Conservation (phyloP, 2,329 filamentous ascomycete genomes). For the Apiospora koreana region DNA sequence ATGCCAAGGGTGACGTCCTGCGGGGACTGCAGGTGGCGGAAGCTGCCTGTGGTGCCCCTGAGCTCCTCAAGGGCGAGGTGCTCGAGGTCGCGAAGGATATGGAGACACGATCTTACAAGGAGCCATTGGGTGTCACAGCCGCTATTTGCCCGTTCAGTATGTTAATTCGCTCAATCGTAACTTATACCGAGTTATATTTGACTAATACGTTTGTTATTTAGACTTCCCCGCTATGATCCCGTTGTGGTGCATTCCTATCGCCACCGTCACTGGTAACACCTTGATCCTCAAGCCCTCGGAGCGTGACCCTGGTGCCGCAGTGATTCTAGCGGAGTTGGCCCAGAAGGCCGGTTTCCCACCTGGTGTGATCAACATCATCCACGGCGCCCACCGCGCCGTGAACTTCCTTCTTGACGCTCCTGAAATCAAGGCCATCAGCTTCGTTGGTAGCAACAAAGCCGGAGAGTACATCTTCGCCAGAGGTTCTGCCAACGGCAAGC, state of each 20-base stretch:
- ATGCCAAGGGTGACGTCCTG: constrained; percentile 80
- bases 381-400: constrained; percentile 78
- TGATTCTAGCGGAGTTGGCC: constrained; percentile 81
- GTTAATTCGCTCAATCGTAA: constrained; percentile 32
- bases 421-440: constrained; percentile 82
- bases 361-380: constrained; percentile 81
- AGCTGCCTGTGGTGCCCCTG: constrained; percentile 77
- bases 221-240: constrained; percentile 93
- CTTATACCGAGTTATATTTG: background rate
- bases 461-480: constrained; percentile 84
- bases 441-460: constrained; percentile 85
- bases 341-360: constrained; percentile 80
- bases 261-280: constrained; percentile 81
- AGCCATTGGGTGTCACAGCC: constrained; percentile 78
- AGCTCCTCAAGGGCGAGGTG: constrained; percentile 80
- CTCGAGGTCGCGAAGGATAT: constrained; percentile 87
- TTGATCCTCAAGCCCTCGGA: constrained; percentile 85
- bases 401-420: constrained; percentile 87
- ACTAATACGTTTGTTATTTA: constrained; percentile 31
- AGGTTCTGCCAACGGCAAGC: constrained; percentile 82
- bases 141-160: constrained; percentile 86
- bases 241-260: constrained; percentile 86
- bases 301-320: constrained; percentile 79
- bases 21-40: constrained; percentile 84
- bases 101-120: constrained; percentile 81